Evolutionary conservation across 164 flowering plant genomes (phyloP), one percentile per base, ranked within the genome.

Genomic region (Liriodendron chinense): DNA sequence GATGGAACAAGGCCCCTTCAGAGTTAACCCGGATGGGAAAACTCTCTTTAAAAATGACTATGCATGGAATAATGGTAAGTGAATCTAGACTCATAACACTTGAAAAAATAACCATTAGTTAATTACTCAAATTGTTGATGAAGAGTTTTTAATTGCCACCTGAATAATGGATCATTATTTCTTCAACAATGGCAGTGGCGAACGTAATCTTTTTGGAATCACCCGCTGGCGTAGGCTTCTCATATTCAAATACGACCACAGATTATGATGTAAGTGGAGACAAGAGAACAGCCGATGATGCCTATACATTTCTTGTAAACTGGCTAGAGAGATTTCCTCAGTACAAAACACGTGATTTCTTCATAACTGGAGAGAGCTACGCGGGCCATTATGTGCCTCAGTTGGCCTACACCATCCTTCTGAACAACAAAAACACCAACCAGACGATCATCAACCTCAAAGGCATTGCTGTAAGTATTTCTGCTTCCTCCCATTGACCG

Each of bases 341-440:
- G n/a, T 86, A 82, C 75, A 84, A 84, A 75, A 72, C 65, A 9
- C 77, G 80, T 25, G 83, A 82, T 59, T 84, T 84, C 72, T 86
- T 22, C 74, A 79, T 82, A 12, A 26, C 84, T 1, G 86, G 86
- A 20, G 87, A 85, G 77, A 85, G 86, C 79, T 85, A 85, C 12
- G 84, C 81, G 0, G 84, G 87, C 6, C 87, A 85, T 56, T 83
- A 81, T 62, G 84, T 78, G 23, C 87, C 87, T 49, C 86, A 85
- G 69, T 76, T 85, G 9, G 83, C 86, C 22, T 57, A 85, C 4
- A 70, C 69, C 10, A 82, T 84, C 65, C 72, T 76, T 1, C 48
- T 20, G 9, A 66, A 65, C 68, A 83, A 79, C 72, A 75, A 76
- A 18, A 56, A 9, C 24, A 43, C 73, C 47, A 76, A 73, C 25